phyloP scores from a whole-genome alignment of 352 stramenopile genomes.

The Phytopythium aichiense region DNA sequence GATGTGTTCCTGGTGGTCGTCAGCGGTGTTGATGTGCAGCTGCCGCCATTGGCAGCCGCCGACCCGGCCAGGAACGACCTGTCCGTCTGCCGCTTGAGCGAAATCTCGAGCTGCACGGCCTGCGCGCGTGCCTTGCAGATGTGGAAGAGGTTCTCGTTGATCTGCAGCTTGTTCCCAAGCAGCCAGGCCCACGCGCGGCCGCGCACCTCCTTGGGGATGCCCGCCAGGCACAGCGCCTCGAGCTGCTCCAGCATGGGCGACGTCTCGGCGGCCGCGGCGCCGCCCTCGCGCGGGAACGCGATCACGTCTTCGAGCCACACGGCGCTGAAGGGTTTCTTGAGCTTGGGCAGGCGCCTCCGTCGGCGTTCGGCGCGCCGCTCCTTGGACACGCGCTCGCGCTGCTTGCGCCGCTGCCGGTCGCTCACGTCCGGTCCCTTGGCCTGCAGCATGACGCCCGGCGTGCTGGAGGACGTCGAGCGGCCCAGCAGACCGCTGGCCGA shows the following conservation, averaged over 20 bases:
- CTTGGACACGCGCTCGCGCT: conserved; percentile 39
- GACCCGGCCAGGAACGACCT: conserved; percentile 12
- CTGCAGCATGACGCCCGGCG: conserved; percentile 15
- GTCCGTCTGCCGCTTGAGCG: conserved; percentile 57
- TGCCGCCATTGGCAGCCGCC: not conserved
- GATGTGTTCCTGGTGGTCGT: conserved; percentile 1
- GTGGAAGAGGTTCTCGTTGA: conserved; percentile 82
- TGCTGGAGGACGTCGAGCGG: conserved; percentile 34
- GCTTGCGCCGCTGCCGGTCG: conserved; percentile 14
- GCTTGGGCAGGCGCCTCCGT: conserved; percentile 49
- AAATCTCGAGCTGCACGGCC: conserved; percentile 74
- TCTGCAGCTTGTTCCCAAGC: conserved; percentile 77
- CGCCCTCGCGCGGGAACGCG: conserved; percentile 21
- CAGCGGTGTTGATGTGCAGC: not conserved
- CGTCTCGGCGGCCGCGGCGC: conserved; percentile 2
- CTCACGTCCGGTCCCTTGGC: conserved; percentile 8
- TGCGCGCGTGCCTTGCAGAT: conserved; percentile 76
- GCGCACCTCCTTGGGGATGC: conserved; percentile 80
- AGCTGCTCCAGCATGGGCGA: conserved; percentile 14
- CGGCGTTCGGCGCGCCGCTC: conserved; percentile 59
- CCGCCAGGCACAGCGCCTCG: conserved; percentile 73
- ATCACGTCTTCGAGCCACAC: conserved; percentile 75
- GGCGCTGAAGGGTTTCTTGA: conserved; percentile 74
- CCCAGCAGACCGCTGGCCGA: conserved; percentile 24
- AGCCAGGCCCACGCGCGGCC: conserved; percentile 78